Percentiles rank a stretch among this genome's conserved stretches.
These are phyloP conservation scores for Trichophaea hybrida DNA, from an alignment of 2,329 filamentous ascomycete genomes.

Conservation along the genomic window DNA sequence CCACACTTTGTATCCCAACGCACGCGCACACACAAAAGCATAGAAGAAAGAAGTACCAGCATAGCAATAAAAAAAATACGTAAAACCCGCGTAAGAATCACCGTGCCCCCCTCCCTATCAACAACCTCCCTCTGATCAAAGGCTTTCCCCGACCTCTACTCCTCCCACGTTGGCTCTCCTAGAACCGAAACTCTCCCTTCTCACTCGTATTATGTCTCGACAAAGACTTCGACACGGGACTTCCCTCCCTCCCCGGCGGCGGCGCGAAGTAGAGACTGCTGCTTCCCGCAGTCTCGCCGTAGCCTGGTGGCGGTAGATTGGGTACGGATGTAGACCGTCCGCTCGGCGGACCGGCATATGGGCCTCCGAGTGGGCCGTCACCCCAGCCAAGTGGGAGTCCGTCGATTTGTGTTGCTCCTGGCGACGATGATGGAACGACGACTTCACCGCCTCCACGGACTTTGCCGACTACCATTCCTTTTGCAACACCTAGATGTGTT, in stretches of 20 bases:
- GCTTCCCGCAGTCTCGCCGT: not conserved
- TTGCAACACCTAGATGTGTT: conserved; percentile 57
- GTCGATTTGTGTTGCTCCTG: not conserved
- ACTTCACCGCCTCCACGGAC: conserved; percentile 60
- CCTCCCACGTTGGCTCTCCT: too few relatives aligned
- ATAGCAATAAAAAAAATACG: too few relatives aligned
- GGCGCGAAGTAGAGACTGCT: not conserved
- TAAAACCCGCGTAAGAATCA: too few relatives aligned
- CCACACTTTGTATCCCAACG: too few relatives aligned
- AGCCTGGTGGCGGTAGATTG: not conserved
- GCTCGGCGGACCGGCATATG: conserved; percentile 9
- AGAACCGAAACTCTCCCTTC: too few relatives aligned
- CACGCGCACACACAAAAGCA: too few relatives aligned
- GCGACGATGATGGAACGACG: conserved; percentile 10
- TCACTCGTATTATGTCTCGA: too few relatives aligned
- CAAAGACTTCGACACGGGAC: too few relatives aligned
- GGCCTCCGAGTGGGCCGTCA: conserved; percentile 9
- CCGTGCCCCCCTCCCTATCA: too few relatives aligned
- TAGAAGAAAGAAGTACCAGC: too few relatives aligned
- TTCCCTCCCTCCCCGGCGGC: not conserved
- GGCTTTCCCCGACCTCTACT: too few relatives aligned
- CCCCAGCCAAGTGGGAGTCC: conserved; percentile 12
- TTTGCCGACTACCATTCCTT: conserved; percentile 82
- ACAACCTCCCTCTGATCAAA: too few relatives aligned
- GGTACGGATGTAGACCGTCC: not conserved